Conservation (phyloP, 192 early-diverging fungal genomes). For the Backusella macrospora region DNA sequence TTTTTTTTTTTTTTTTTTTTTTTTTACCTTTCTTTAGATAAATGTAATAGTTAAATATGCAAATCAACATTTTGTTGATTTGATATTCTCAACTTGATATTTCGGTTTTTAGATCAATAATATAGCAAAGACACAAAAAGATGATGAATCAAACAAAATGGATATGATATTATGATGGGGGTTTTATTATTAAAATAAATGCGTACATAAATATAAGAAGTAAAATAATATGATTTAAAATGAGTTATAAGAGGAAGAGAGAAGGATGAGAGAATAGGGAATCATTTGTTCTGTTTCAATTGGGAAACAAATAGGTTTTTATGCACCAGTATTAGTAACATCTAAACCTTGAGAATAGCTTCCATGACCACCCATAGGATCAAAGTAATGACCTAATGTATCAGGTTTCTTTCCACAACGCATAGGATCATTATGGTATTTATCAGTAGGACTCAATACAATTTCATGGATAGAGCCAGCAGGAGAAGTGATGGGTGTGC, state of each 20-base stretch:
- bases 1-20: neutral
- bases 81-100: too few relatives aligned
- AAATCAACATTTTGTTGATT: neutral
- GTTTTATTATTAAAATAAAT: neutral
- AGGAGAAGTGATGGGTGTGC: conserved; percentile 10
- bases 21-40: neutral
- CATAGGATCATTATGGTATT: conserved; percentile 28
- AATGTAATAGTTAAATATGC: neutral
- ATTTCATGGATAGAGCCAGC: neutral
- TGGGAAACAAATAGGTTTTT: neutral
- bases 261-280: neutral
- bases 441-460: neutral
- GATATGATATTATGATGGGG: too few relatives aligned
- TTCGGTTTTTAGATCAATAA: too few relatives aligned
- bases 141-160: too few relatives aligned
- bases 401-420: conserved; percentile 20
- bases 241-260: neutral
- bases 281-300: neutral
- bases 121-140: too few relatives aligned
- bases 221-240: neutral
- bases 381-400: conserved; percentile 20
- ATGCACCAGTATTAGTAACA: conserved; percentile 31
- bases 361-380: conserved; percentile 31
- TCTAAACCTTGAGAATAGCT: conserved; percentile 15
- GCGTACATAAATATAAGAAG: neutral